These are phyloP conservation scores for Tripterygium wilfordii DNA, from an alignment of 177 flowering plant genomes.

Conservation along the genomic window DNA sequence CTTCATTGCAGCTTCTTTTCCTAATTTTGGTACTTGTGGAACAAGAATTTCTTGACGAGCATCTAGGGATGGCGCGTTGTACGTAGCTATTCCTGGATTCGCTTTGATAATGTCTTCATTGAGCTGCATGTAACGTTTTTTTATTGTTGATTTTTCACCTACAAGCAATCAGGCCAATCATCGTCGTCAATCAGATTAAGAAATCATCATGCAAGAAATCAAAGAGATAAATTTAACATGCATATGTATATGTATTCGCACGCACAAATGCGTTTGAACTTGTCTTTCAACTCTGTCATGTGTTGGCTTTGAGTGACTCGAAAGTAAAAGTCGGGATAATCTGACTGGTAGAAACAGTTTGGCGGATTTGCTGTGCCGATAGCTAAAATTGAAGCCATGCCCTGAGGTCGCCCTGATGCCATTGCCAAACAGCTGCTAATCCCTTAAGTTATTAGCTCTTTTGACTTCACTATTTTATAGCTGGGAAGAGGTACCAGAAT, in stretches of 20 bases:
- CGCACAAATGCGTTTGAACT: conserved; percentile 43
- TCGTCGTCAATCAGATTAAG: too few species aligned
- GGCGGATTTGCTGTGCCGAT: conserved; percentile 45
- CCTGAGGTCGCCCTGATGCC: too few species aligned
- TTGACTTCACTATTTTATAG: too few species aligned
- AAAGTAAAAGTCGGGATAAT: conserved; percentile 45
- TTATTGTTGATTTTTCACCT: conserved; percentile 38
- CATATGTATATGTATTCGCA: too few species aligned
- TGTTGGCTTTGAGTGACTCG: conserved; percentile 43
- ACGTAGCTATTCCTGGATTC: conserved; percentile 36
- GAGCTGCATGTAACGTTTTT: conserved; percentile 38
- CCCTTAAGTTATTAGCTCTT: too few species aligned
- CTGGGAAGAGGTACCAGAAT: too few species aligned
- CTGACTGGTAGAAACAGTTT: conserved; percentile 27
- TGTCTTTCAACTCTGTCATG: conserved; percentile 37
- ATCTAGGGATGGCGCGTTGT: conserved; percentile 39
- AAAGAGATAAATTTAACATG: too few species aligned
- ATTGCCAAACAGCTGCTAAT: too few species aligned
- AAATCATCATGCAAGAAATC: too few species aligned
- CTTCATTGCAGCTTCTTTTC: conserved; percentile 42
- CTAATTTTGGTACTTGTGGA: conserved; percentile 38
- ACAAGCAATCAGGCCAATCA: too few species aligned
- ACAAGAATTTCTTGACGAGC: conserved; percentile 37
- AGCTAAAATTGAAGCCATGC: conserved; percentile 39
- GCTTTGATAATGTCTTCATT: conserved; percentile 37